Base-by-base conservation (phyloP, 192 early-diverging fungal species). In the Coemansia sp. region DNA sequence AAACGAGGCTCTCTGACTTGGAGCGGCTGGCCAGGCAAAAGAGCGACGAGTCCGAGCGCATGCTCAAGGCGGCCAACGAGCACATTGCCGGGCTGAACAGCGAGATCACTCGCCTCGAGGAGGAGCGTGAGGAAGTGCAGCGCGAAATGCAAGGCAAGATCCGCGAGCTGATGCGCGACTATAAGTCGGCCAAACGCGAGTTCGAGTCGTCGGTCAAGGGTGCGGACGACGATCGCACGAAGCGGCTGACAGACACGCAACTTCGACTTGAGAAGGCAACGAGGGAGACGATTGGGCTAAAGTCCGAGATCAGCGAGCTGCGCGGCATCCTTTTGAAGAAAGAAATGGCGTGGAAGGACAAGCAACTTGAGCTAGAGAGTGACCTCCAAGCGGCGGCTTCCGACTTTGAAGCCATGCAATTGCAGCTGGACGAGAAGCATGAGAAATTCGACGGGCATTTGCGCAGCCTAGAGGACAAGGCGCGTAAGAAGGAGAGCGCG, bases 331-430 rank as follows among this genome's bases (percentile, higher is more conserved):
- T 81, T 49, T 43, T 81, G 40, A 68, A 71, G 23, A 75, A 75
- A 59, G 73, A 81, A 25, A 75, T 75, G 72, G 69, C 63, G 4
- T 75, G 73, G 73, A 72, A 72, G 60, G 70, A 81, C 70, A 62
- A 52, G 15, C 65, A 66, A 25, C 48, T 72, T 13, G 73, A 66
- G 52, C 59, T 75, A 11, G 66, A 75, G 20, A 56, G 69, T 50
- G 72, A 81, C 43, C 61, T 81, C 41, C 43, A 69, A 22, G 69
- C 73, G 0, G 78, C 73, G 4, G 78, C 73, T 10, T 60, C 65
- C 0, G 78, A 81, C 60, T 81, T 62, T 65, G 69, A 69, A 54
- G 66, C 78, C 2, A 25, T 81, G 58, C 78, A 72, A 33, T 23
- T 20, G 52, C 61, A 54, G 63, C 1, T 71, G 38, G 50, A 25